Evolutionary conservation across 164 flowering plant genomes (phyloP), one percentile per base, ranked within the genome.

Genomic region (Buxus sempervirens): DNA sequence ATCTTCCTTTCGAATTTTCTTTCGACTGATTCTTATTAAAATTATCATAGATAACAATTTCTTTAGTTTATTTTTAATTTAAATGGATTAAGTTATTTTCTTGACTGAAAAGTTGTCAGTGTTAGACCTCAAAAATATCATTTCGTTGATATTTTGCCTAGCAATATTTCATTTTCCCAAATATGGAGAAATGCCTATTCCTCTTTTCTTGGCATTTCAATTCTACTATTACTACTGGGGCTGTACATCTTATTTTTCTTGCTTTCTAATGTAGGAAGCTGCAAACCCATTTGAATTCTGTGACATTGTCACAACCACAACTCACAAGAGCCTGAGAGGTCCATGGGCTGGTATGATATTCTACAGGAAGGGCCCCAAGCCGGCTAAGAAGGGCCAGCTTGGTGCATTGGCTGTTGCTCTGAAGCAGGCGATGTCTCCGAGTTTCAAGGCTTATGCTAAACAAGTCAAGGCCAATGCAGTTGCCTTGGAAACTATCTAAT

Each of bases 301-400:
- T 75, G 65, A 62, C 26, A 42, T 62, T 41, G 51, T 62, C 19
- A 41, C 65, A 21, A 41, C 65, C 9, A 89, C 95, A 4, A 89
- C 95, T 62, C 95, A 89, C 84, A 89, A 89, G 86, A 87, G 91
- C 65, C 77, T 89, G 82, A 81, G 95, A 71, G 95, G 95, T 24
- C 95, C 95, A 0, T 78, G 95, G 77, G 86, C 91, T 69, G 95
- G 95, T 60, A 89, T 89, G 91, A 89, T 89, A 81, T 89, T 89
- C 83, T 89, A 87, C 84, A 65, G 95, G 69, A 89, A 86, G 82
- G 95, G 95, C 18, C 89, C 88, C 48, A 89, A 87, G 72, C 91
- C 89, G 60, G 73, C 87, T 9, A 89, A 89, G 88, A 89, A 86
- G 81, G 95, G 95, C 49, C 90, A 86, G 28, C 80, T 80, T 67